Conservation (phyloP, 2,329 filamentous ascomycete species). For the Scleromitrula shiraiana region DNA sequence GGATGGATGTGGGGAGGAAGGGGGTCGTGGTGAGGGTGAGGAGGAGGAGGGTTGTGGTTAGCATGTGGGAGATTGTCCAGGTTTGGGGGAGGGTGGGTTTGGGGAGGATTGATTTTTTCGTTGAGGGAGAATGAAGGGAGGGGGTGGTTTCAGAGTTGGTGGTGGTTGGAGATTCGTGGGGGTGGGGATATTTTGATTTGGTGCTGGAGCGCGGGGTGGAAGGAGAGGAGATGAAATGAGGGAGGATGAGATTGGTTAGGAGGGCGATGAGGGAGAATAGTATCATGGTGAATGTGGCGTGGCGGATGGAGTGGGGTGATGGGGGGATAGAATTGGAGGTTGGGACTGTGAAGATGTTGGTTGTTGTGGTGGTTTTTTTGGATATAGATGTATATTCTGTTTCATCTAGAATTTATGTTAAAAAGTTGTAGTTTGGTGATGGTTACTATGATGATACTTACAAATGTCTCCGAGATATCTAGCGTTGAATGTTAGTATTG, state of each 20-base stretch:
- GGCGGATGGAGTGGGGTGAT: constrained; percentile 7
- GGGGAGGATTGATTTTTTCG: not conserved
- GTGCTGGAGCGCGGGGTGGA: not conserved
- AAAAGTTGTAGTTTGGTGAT: not conserved
- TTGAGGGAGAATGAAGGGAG: not conserved
- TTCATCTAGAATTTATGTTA: not conserved
- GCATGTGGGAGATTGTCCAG: constrained; percentile 6
- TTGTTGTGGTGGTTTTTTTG: not conserved
- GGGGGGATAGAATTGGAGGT: not conserved
- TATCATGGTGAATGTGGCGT: constrained; percentile 6
- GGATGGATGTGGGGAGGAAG: not conserved
- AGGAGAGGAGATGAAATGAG: not conserved
- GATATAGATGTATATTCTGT: constrained; percentile 3
- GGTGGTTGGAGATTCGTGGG: not conserved
- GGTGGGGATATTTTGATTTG: not conserved
- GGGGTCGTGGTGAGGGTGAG: not conserved
- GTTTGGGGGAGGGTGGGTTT: not conserved
- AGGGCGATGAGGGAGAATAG: constrained; percentile 6
- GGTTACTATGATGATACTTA: not conserved
- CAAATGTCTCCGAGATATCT: constrained; percentile 10
- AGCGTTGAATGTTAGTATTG: not conserved
- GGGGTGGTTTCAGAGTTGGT: not conserved
- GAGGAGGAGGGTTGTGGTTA: constrained; percentile 2
- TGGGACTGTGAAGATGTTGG: constrained; percentile 1
- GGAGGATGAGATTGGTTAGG: constrained; percentile 3